These are phyloP conservation scores for Aspergillus pseudonomiae DNA, from an alignment of 2,329 filamentous ascomycete genomes.

Conservation along the genomic window DNA sequence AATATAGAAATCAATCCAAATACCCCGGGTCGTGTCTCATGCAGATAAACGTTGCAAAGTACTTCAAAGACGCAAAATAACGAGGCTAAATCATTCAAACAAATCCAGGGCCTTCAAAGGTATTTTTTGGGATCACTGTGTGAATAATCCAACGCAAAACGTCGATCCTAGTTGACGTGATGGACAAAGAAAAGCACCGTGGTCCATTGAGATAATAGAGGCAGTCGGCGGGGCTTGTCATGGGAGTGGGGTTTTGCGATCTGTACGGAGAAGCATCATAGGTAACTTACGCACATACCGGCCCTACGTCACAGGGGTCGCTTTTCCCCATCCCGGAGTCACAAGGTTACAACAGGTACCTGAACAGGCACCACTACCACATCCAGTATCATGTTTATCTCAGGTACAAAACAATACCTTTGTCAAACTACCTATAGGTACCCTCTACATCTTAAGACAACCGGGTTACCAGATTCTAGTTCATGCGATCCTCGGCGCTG, in stretches of 20 bases:
- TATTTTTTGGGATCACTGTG: background rate
- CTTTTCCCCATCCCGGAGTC: background rate
- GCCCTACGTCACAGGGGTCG: constrained; percentile 16
- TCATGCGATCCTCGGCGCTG: background rate
- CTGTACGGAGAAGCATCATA: constrained; percentile 9
- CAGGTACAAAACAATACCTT: background rate
- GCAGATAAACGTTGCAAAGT: background rate
- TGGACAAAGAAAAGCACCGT: constrained; percentile 13
- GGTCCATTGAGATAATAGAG: constrained; percentile 21
- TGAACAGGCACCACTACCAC: background rate
- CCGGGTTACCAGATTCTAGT: background rate
- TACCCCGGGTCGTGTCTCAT: background rate
- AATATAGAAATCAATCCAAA: constrained; percentile 5
- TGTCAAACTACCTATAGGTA: background rate
- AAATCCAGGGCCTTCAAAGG: background rate
- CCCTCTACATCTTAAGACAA: background rate
- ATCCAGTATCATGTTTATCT: background rate
- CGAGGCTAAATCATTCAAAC: background rate
- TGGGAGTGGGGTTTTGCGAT: constrained; percentile 28
- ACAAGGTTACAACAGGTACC: background rate
- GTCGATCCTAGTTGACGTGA: background rate
- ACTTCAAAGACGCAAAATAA: background rate
- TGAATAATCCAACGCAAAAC: background rate
- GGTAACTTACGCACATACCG: background rate
- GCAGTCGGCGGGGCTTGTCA: constrained; percentile 25